These are phyloP conservation scores for Cornus kousa DNA, from an alignment of 148 eudicot species.

Conservation along the genomic window DNA sequence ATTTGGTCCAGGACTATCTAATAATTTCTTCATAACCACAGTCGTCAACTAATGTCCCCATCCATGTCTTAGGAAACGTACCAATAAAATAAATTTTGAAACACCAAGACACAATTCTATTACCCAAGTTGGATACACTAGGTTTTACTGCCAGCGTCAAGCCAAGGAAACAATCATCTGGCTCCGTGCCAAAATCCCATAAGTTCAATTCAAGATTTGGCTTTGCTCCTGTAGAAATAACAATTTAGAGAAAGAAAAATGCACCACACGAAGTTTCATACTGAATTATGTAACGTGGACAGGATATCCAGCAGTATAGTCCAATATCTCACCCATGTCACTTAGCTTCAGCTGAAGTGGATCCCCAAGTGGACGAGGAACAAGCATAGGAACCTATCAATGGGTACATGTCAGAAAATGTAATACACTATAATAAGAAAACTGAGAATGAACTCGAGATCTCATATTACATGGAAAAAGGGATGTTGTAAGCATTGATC, in stretches of 20 bases:
- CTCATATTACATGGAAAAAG: constrained; percentile 66
- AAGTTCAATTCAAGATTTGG: constrained; percentile 92
- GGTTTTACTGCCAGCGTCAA: constrained; percentile 84
- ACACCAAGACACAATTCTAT: constrained; percentile 5
- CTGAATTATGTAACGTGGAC: constrained; percentile 3
- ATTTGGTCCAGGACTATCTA: no score
- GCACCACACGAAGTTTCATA: neutral
- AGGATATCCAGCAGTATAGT: neutral
- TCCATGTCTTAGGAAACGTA: neutral
- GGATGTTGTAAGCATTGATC: constrained; percentile 82
- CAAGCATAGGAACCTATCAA: constrained; percentile 48
- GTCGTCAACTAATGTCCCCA: neutral
- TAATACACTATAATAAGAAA: constrained; percentile 8
- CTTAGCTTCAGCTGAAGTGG: constrained; percentile 49
- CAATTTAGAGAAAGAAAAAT: neutral
- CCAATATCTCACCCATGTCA: constrained; percentile 38
- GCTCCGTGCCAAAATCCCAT: constrained; percentile 72
- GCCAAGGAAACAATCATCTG: constrained; percentile 88
- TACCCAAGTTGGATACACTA: constrained; percentile 65
- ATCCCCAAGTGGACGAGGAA: constrained; percentile 62
- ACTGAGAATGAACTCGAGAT: constrained; percentile 5
- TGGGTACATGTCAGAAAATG: constrained; percentile 26
- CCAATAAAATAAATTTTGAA: neutral
- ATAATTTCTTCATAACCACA: no score
- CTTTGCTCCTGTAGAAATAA: constrained; percentile 42